These are phyloP conservation scores for Cordyceps tenuipes DNA, from an alignment of 2,329 filamentous ascomycete species.

Conservation along the genomic window DNA sequence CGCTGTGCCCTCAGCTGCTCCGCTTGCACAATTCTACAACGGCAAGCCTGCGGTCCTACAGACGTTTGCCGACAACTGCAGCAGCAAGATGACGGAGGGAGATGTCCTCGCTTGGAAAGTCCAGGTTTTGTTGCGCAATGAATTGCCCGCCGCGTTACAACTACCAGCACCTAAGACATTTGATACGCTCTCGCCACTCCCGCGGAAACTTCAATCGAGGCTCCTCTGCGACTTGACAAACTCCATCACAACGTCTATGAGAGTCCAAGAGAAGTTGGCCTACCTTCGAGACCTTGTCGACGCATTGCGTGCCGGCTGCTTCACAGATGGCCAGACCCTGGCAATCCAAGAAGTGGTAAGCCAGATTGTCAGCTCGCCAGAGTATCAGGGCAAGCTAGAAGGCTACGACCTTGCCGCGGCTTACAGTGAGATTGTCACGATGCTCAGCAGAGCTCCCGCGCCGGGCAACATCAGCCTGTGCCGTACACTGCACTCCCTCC, in stretches of 20 bases:
- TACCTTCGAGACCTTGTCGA: slow-evolving; percentile 33
- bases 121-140: slow-evolving; percentile 33
- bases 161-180: slow-evolving; percentile 27
- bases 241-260: slow-evolving; percentile 25
- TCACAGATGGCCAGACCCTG: slow-evolving; percentile 33
- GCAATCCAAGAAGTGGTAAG: slow-evolving; percentile 36
- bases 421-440: slow-evolving; percentile 34
- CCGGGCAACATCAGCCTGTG: slow-evolving; percentile 31
- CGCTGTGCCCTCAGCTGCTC: slow-evolving; percentile 20
- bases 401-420: slow-evolving; percentile 31
- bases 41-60: slow-evolving; percentile 24
- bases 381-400: slow-evolving; percentile 20
- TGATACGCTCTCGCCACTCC: slow-evolving; percentile 21
- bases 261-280: slow-evolving; percentile 23
- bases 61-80: slow-evolving; percentile 29
- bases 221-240: slow-evolving; percentile 25
- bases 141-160: slow-evolving; percentile 26
- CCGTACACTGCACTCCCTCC: slow-evolving; percentile 34
- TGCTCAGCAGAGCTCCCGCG: slow-evolving; percentile 18
- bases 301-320: slow-evolving; percentile 21
- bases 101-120: slow-evolving; percentile 38
- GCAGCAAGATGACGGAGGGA: slow-evolving; percentile 25
- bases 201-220: slow-evolving; percentile 21
- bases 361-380: slow-evolving; percentile 28
- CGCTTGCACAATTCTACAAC: slow-evolving; percentile 16